Conservation (phyloP, 2,329 filamentous ascomycete genomes). For the Shiraia bambusicola region DNA sequence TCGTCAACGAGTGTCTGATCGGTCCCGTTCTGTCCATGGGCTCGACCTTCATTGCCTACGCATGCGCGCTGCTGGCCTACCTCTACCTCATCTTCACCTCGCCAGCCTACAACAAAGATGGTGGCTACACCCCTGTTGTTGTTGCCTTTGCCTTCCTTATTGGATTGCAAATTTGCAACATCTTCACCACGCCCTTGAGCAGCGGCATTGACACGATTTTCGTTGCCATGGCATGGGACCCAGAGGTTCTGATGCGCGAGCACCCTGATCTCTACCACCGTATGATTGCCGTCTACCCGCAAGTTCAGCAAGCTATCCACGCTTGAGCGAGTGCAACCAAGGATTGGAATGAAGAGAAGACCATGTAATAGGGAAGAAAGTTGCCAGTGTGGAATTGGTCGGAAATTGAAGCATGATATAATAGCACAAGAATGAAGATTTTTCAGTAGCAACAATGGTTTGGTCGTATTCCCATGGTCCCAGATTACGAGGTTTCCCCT, state of each 20-base stretch:
- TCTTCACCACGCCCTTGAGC: constrained; percentile 84
- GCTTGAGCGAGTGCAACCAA: constrained; percentile 33
- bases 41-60: constrained; percentile 78
- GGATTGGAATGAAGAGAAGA: background rate
- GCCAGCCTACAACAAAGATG: constrained; percentile 71
- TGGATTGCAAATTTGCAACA: constrained; percentile 83
- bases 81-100: constrained; percentile 82
- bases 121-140: constrained; percentile 72
- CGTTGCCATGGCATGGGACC: constrained; percentile 70
- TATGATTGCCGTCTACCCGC: constrained; percentile 80
- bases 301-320: constrained; percentile 77
- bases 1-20: constrained; percentile 83
- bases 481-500: constrained; percentile 12
- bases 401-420: background rate
- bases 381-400: background rate
- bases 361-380: background rate
- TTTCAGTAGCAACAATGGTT: too few species aligned
- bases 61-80: constrained; percentile 78
- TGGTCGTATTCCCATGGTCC: background rate
- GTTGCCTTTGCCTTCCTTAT: constrained; percentile 87
- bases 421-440: background rate
- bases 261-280: constrained; percentile 79
- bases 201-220: constrained; percentile 93
- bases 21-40: constrained; percentile 68
- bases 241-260: constrained; percentile 73